Evolutionary conservation across 371 early-diverging fungal species (phyloP).

Genomic region (Mucor mucedo): DNA sequence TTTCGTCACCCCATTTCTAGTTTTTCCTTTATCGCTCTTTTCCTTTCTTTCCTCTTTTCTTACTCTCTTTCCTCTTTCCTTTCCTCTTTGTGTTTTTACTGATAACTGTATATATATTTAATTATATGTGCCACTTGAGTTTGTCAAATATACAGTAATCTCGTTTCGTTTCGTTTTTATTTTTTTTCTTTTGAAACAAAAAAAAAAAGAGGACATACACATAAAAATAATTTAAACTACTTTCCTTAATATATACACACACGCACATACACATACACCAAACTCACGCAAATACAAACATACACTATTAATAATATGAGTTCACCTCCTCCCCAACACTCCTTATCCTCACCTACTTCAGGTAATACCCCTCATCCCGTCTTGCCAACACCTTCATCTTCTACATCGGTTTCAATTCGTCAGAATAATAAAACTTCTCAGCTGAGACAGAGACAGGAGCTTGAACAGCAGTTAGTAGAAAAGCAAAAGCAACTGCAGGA

Average conservation of each 20-base stretch:
- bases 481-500: constrained; percentile 50
- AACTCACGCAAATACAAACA: neutral
- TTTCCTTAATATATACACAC: constrained; percentile 2
- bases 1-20: neutral
- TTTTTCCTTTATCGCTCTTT: neutral
- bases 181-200: neutral
- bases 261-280: neutral
- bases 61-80: neutral
- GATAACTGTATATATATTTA: neutral
- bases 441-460: constrained; percentile 36
- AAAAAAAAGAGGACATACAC: neutral
- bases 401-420: constrained; percentile 32
- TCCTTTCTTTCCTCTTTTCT: constrained; percentile 9
- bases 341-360: constrained; percentile 47
- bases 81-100: constrained; percentile 8
- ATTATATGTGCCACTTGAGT: constrained; percentile 11
- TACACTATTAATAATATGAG: constrained; percentile 21
- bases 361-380: constrained; percentile 31
- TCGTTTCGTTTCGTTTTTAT: constrained; percentile 1
- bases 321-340: constrained; percentile 43
- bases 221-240: no score
- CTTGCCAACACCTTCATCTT: constrained; percentile 52
- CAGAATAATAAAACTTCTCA: constrained; percentile 23
- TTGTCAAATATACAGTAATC: constrained; percentile 6
- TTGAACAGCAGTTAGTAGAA: constrained; percentile 49